phyloP scores from a whole-genome alignment of 139 green algal genomes.

The Chlamydomonas applanata region DNA sequence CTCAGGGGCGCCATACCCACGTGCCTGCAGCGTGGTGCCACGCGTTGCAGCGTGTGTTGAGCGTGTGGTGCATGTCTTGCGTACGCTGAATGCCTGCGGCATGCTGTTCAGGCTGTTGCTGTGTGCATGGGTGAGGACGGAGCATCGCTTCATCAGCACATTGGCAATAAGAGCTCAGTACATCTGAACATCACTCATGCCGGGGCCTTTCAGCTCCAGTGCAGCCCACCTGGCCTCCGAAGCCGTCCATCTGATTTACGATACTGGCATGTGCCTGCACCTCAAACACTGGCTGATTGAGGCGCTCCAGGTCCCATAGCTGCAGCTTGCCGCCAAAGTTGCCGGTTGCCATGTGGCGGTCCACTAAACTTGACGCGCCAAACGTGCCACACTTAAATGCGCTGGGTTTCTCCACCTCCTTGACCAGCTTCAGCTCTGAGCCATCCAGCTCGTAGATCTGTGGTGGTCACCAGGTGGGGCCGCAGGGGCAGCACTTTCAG shows the following conservation, averaged over 20 bases:
- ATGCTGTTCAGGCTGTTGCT: not conserved
- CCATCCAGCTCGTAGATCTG: slow-evolving; percentile 76
- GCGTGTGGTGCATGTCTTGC: too few species aligned
- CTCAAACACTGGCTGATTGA: slow-evolving; percentile 50
- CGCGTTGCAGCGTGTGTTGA: too few species aligned
- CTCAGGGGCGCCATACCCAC: slow-evolving; percentile 73
- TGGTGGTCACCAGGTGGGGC: too few species aligned
- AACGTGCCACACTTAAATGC: slow-evolving; percentile 82
- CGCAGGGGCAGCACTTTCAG: too few species aligned
- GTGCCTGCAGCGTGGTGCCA: slow-evolving; percentile 41
- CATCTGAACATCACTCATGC: not conserved
- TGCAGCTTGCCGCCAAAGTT: slow-evolving; percentile 71
- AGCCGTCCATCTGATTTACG: slow-evolving; percentile 82
- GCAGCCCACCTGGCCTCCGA: slow-evolving; percentile 64
- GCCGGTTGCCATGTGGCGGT: slow-evolving; percentile 71
- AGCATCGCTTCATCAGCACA: too few species aligned
- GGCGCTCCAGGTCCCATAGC: slow-evolving; percentile 77
- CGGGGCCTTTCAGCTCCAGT: not conserved
- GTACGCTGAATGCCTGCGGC: not conserved
- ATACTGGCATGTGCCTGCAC: slow-evolving; percentile 76
- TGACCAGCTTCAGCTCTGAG: slow-evolving; percentile 53
- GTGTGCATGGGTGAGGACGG: too few species aligned
- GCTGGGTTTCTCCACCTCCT: slow-evolving; percentile 53
- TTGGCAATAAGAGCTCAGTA: too few species aligned
- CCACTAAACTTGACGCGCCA: slow-evolving; percentile 58